These are phyloP conservation scores for Ormosia semicastrata DNA, from an alignment of 306 rosid species.

Conservation along the genomic window DNA sequence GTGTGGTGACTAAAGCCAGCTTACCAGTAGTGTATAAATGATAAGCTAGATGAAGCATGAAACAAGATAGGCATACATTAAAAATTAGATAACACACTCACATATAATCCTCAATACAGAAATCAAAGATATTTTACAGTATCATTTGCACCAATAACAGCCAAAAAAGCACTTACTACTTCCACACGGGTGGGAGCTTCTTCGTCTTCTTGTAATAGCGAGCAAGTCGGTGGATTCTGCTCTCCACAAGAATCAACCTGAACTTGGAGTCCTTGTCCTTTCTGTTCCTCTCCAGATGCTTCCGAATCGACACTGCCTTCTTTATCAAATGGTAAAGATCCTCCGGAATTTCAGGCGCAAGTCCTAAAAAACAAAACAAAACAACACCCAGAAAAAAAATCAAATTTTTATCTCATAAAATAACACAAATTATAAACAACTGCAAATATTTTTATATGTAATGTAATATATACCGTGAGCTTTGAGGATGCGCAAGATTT, in stretches of 20 bases:
- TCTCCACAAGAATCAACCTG: slow-evolving; percentile 84
- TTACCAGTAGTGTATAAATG: not conserved
- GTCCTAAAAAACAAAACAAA: slow-evolving; percentile 39
- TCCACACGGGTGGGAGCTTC: slow-evolving; percentile 95
- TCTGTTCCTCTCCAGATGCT: slow-evolving; percentile 90
- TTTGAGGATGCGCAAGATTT: slow-evolving; percentile 80
- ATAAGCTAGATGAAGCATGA: not conserved
- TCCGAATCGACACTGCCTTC: slow-evolving; percentile 81
- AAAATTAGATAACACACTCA: not conserved
- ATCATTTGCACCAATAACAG: not conserved
- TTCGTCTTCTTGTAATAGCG: slow-evolving; percentile 89
- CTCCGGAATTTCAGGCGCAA: slow-evolving; percentile 94
- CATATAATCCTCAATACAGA: not conserved
- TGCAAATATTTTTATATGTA: not conserved
- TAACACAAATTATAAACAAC: not conserved
- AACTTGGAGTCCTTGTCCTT: slow-evolving; percentile 91
- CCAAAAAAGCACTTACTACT: slow-evolving; percentile 56
- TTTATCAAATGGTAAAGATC: slow-evolving; percentile 89
- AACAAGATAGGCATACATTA: not conserved
- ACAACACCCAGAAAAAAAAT: not conserved
- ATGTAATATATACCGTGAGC: slow-evolving; percentile 42
- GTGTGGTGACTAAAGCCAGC: not conserved
- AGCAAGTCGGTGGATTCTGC: slow-evolving; percentile 89
- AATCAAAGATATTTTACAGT: not conserved
- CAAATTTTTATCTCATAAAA: not conserved